Evolutionary conservation across 352 stramenopile genomes (phyloP), one percentile per base, ranked within the genome.

Genomic region (Phytophthora pinifolia): DNA sequence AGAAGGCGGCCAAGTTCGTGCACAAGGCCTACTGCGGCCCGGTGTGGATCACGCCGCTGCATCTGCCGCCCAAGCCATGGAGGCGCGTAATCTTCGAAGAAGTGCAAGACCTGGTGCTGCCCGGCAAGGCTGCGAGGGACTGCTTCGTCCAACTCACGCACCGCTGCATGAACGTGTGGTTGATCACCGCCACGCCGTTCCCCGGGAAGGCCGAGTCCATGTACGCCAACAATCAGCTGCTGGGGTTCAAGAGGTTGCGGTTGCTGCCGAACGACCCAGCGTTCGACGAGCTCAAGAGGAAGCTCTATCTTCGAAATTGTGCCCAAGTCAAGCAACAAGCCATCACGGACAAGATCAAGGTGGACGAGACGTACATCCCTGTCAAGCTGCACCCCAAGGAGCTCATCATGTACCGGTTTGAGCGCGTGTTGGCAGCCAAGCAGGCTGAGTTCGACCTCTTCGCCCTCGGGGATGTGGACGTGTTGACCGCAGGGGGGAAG

Each of bases 271-370:
- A 90, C 25, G 76, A 94, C 47, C 72, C 74, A 5, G 86, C 83
- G 3, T 96, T 96, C 59, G 83, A 96, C 34, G 80, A 86, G 43
- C 94, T 96, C 58, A 96, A 96, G 59, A 64, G 82, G 15, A 92
- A 94, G 43, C 65, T 96, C 8, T 96, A 94, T 65, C 74, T 96
- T 27, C 79, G 83, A 29, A 92, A 89, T 51, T 92, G 82, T 30
- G 85, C 84, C 14, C 80, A 92, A 54, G 83, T 94, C 10, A 83
- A 89, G 39, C 73, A 88, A 46, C 74, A 89, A 52, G 86, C 79
- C 35, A 90, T 96, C 54, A 89, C 79, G 0, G 83, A 77, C 53
- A 86, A 88, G 51, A 86, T 92, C 50, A 67, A 65, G 18, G 70
- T 96, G 32, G 72, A 78, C 14, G 74, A 90, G 55, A 90, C 74